Evolutionary conservation across 2,329 filamentous ascomycete genomes (phyloP).

Genomic region (Aspergillus floridensis): DNA sequence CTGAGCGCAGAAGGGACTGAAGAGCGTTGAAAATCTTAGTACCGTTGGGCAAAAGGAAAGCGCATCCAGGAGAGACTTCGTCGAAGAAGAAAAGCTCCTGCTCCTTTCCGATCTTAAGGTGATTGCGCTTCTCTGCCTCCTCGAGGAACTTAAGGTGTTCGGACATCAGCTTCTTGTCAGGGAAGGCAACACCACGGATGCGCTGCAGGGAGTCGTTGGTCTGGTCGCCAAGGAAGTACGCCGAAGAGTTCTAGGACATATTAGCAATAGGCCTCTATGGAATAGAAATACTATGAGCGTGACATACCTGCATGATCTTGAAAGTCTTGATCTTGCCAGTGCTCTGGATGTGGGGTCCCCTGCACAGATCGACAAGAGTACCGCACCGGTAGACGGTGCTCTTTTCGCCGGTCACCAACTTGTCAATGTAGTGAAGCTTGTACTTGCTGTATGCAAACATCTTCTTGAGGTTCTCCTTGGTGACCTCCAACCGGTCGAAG

Average conservation of each 20-base stretch:
- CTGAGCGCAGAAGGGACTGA: constrained; percentile 72
- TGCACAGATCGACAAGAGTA: constrained; percentile 89
- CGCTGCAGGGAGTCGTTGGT: constrained; percentile 93
- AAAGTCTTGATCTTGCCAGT: constrained; percentile 94
- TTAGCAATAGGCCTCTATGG: background rate
- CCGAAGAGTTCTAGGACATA: constrained; percentile 62
- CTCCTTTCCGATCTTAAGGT: constrained; percentile 87
- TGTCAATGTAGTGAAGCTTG: constrained; percentile 95
- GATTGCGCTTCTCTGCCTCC: constrained; percentile 96
- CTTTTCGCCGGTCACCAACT: constrained; percentile 86
- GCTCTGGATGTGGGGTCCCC: constrained; percentile 90
- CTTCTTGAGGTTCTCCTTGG: constrained; percentile 86
- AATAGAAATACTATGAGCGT: background rate
- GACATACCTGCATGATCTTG: constrained; percentile 73
- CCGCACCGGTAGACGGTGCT: constrained; percentile 95
- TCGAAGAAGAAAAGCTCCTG: constrained; percentile 99
- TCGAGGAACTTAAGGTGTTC: constrained; percentile 94
- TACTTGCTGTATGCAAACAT: constrained; percentile 99
- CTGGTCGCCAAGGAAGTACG: constrained; percentile 92
- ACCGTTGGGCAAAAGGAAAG: constrained; percentile 89
- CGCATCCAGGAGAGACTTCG: constrained; percentile 85
- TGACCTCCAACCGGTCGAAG: constrained; percentile 84
- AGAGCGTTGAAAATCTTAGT: constrained; percentile 91
- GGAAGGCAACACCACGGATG: constrained; percentile 95
- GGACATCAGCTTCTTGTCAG: constrained; percentile 90